Base-by-base conservation (phyloP, 306 rosid species). In the Cucurbita ficifolia region DNA sequence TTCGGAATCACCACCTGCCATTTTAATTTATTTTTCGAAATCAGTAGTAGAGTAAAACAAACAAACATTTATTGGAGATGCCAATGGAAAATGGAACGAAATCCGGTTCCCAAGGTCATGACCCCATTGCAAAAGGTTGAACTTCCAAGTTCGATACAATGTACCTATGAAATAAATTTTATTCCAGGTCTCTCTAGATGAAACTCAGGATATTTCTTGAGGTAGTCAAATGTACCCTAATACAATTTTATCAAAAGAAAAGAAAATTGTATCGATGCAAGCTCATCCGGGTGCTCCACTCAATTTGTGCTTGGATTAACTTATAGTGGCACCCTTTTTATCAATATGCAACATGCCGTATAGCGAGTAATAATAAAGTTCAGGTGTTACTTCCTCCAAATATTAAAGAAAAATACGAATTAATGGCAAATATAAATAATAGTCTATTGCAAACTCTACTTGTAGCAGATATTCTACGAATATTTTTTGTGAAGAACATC, bases 1-100 rank as follows among this genome's bases (percentile, higher is more conserved):
- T 78, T 95, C 99, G 2, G 80, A 71, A 63, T 89, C 97, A 78
- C 91, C 96, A 35, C 97, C 97, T 95, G 83, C 87, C 76, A 82
- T 62, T 70, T 70, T 35, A 49, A 48, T 49, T 70, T 70, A 48
- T 19, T 19, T 65, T 42, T 12, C 17, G 5, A n/a, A 35, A 35
- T 71, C 35, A 18, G n/a, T 2, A 71, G 1, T 36, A n/a, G 9
- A 6, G 61, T 33, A 36, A 51, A 67, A 64, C n/a, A 35, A 16
- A 71, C 8, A 11, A 0, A 43, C 10, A 29, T 29, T 39, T 39
- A 74, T 40, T 3, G 21, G 19, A 33, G 33, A 61, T 60, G 49
- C 4, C 24, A 24, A 63, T 10, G 33, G 61, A 71, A 49, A 53
- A 35, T 52, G 35, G 11, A 72, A 52, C 19, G n/a, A 52, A 51